Base-by-base conservation (phyloP, 2,329 filamentous ascomycete genomes). In the Sclerotinia sclerotiorum region DNA sequence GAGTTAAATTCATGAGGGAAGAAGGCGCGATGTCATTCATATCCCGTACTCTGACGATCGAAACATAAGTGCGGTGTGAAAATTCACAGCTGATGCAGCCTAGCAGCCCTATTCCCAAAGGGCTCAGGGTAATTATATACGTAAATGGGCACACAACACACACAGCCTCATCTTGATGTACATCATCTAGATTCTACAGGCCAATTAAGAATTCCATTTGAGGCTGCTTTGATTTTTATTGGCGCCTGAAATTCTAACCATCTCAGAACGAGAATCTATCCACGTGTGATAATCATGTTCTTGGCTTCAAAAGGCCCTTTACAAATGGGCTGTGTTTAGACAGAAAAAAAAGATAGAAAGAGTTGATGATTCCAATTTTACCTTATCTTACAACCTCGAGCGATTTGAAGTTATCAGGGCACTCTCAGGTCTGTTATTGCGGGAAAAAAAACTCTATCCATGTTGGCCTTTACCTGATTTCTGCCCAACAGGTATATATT, bases 371-470 rank as follows among this genome's bases (percentile, higher is more conserved):
- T n/a, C 24, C 27, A n/a, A 39, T 17, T n/a, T 15, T 13, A 49
- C 46, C 58, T 61, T 35, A 35, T 2, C 21, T 27, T 35, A 35
- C 44, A 49, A 49, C 19, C 21, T 21, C 3, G 49, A 19, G n/a
- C 19, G 8, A 13, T 51, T 51, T 5, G 60, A 62, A 62, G 46
- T 39, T 39, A 21, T 51, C 60, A 46, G 29, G 46, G 27, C 60
- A 19, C 46, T 39, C 60, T 62, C 46, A 62, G 60, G 44, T 62
- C 29, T 62, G 29, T 62, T 39, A 24, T n/a, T 62, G 44, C 44
- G 57, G 39, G 3, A 48, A 48, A 32, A 3, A 17, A 15, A 42
- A 42, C 21, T 29, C 44, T 21, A 35, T 48, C 19, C 44, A 61
- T 61, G 58, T 62, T n/a, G 46, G 51, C 27, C 46, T 27, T 39